phyloP scores from a whole-genome alignment of 2,329 filamentous ascomycete species.

The Cadophora sp. region DNA sequence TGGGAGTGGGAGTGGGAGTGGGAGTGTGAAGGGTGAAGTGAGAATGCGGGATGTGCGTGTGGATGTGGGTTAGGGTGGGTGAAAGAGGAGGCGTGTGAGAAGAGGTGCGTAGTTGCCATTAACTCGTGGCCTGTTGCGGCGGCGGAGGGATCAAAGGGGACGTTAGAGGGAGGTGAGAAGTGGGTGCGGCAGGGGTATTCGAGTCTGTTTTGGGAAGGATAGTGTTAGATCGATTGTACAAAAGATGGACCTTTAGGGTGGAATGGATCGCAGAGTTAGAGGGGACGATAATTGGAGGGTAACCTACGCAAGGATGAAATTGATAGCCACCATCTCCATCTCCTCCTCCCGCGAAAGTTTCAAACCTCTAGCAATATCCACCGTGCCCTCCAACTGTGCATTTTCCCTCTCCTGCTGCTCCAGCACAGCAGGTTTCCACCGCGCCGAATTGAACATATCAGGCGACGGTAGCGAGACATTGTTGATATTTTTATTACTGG shows the following conservation, averaged over 20 bases:
- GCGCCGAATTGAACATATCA: conserved; percentile 9
- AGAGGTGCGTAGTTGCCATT: conserved; percentile 39
- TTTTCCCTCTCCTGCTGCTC: conserved; percentile 8
- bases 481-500: background rate
- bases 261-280: background rate
- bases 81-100: conserved; percentile 28
- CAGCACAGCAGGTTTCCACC: conserved; percentile 4
- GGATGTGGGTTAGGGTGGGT: conserved; percentile 19
- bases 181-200: conserved; percentile 40
- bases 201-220: conserved; percentile 24
- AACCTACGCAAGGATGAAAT: conserved; percentile 42
- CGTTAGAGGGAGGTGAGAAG: conserved; percentile 26
- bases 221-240: background rate
- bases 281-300: background rate
- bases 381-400: background rate
- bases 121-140: conserved; percentile 37
- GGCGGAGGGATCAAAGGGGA: conserved; percentile 24
- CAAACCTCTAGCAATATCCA: background rate
- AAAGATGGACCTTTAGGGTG: background rate
- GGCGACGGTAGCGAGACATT: conserved; percentile 13
- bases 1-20: conserved; percentile 6
- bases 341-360: too few species aligned
- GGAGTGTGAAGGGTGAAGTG: conserved; percentile 9
- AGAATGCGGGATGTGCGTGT: conserved; percentile 28
- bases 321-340: conserved; percentile 37